Evolutionary conservation across 148 eudicot genomes (phyloP).

Genomic region (Rhododendron williamsianum): DNA sequence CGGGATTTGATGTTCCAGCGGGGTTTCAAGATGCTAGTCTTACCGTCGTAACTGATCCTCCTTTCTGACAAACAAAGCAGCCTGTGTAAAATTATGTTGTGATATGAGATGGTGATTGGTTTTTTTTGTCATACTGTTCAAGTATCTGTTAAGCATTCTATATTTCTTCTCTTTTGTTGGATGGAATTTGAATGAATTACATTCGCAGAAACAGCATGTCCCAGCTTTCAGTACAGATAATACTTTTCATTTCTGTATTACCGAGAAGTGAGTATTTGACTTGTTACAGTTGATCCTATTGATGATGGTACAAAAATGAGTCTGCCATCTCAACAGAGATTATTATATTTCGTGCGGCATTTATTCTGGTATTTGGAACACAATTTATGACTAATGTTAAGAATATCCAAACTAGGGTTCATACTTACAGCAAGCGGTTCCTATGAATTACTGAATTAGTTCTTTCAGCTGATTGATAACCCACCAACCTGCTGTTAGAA

Average conservation of each 20-base stretch:
- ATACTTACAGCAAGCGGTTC: background rate
- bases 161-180: background rate
- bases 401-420: background rate
- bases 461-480: background rate
- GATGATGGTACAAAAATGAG: background rate
- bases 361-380: background rate
- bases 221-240: background rate
- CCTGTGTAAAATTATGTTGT: background rate
- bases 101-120: background rate
- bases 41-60: conserved; percentile 44
- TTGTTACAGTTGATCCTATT: background rate
- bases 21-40: conserved; percentile 36
- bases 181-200: background rate
- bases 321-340: background rate
- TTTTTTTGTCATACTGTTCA: background rate
- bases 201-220: background rate
- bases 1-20: conserved; percentile 52
- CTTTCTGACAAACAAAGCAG: conserved; percentile 32
- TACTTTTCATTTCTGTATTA: background rate
- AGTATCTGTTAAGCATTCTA: background rate
- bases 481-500: background rate
- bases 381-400: background rate
- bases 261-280: background rate
- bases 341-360: background rate
- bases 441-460: background rate